Percentiles rank a stretch among this genome's conserved stretches.
phyloP scores from a whole-genome alignment of 345 rosid genomes.

The Lepidium didymum region DNA sequence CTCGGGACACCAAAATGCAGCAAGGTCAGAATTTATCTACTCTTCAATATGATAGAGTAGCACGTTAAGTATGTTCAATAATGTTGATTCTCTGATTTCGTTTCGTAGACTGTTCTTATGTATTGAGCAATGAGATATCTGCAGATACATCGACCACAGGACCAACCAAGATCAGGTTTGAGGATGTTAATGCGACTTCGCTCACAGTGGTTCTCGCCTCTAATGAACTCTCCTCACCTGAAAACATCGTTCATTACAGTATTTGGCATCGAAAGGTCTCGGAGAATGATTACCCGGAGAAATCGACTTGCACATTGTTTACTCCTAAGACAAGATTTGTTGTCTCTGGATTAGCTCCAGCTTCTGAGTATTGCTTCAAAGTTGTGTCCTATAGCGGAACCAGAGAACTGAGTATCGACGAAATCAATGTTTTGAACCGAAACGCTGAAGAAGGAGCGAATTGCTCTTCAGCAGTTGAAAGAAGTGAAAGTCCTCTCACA shows the following conservation, averaged over 20 bases:
- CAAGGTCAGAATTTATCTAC: conserved; percentile 12
- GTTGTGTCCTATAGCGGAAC: conserved; percentile 46
- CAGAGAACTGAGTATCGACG: conserved; percentile 43
- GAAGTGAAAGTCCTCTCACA: conserved; percentile 91
- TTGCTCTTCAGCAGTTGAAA: conserved; percentile 39
- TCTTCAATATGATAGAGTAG: neutral
- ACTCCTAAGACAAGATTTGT: conserved; percentile 56
- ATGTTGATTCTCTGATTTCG: conserved; percentile 18
- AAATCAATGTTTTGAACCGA: conserved; percentile 40
- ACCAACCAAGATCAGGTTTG: conserved; percentile 47
- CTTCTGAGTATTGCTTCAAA: conserved; percentile 62
- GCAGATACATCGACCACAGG: conserved; percentile 30
- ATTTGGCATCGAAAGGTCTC: conserved; percentile 73
- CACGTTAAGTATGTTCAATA: neutral
- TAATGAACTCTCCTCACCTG: conserved; percentile 28
- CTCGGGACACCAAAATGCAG: conserved; percentile 1
- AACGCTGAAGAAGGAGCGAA: conserved; percentile 35
- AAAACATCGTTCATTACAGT: conserved; percentile 41
- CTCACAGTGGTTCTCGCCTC: conserved; percentile 54
- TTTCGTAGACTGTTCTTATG: conserved; percentile 20
- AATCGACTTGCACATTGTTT: conserved; percentile 63
- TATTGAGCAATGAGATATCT: conserved; percentile 29
- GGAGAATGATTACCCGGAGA: conserved; percentile 45
- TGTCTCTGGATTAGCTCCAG: conserved; percentile 57
- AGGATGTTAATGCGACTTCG: conserved; percentile 58